Evolutionary conservation across 1,139 yeast species (phyloP).

Genomic region (Taphrina confusa): DNA sequence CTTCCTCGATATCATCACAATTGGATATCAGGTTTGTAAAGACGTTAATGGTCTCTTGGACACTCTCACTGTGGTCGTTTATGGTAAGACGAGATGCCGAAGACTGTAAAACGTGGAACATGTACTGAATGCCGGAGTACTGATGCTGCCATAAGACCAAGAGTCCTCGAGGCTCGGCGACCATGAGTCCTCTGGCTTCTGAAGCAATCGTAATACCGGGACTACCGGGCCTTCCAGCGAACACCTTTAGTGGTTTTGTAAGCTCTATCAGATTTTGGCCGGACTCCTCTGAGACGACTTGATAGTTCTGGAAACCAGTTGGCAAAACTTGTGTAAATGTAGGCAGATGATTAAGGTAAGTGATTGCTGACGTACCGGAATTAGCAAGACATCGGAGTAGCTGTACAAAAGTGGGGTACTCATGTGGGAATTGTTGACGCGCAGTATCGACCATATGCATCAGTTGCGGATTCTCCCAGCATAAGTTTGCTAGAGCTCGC

Average conservation of each 20-base stretch:
- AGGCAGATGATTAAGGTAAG: constrained; percentile 9
- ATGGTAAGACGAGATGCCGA: constrained; percentile 6
- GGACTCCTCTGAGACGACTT: constrained; percentile 15
- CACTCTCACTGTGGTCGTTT: constrained; percentile 7
- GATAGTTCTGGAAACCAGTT: constrained; percentile 27
- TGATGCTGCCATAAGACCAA: constrained; percentile 26
- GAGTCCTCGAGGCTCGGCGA: background rate
- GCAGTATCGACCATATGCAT: constrained; percentile 11
- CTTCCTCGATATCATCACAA: constrained; percentile 19
- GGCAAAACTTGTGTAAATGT: constrained; percentile 36
- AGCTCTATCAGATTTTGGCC: constrained; percentile 18
- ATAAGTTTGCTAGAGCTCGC: constrained; percentile 12
- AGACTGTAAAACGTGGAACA: constrained; percentile 16
- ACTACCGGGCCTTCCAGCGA: constrained; percentile 5
- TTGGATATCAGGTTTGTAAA: constrained; percentile 6
- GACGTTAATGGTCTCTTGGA: constrained; percentile 10
- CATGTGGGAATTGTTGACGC: constrained; percentile 32
- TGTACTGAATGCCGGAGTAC: constrained; percentile 13
- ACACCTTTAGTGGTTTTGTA: constrained; percentile 11
- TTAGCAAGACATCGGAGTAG: constrained; percentile 8
- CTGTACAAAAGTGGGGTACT: constrained; percentile 12
- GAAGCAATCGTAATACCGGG: background rate
- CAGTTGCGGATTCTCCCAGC: constrained; percentile 10
- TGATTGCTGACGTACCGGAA: constrained; percentile 3
- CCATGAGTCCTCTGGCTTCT: constrained; percentile 17